Evolutionary conservation across 768 basidiomycete species (phyloP).

Genomic region (Lentinula sp.): DNA sequence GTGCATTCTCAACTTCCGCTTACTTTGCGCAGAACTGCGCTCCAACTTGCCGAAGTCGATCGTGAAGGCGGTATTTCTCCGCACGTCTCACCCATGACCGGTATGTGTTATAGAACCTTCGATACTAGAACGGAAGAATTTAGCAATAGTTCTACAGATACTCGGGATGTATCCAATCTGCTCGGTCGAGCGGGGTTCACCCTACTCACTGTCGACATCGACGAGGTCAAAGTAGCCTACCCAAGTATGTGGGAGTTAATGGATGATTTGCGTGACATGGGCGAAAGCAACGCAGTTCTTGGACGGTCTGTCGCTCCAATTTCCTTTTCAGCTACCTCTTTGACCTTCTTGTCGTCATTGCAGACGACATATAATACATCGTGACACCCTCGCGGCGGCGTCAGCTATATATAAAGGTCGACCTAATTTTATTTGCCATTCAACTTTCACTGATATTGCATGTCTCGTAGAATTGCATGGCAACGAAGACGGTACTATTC

Average conservation of each 20-base stretch:
- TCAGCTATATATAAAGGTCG: constrained; percentile 90
- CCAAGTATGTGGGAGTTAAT: constrained; percentile 96
- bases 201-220: constrained; percentile 89
- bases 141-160: constrained; percentile 47
- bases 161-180: constrained; percentile 88
- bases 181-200: constrained; percentile 91
- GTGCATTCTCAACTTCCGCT: not conserved
- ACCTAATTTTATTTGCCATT: constrained; percentile 3
- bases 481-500: constrained; percentile 73
- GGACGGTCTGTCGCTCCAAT: constrained; percentile 50
- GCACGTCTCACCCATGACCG: constrained; percentile 95
- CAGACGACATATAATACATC: constrained; percentile 58
- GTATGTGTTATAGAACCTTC: constrained; percentile 34
- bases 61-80: constrained; percentile 97
- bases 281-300: constrained; percentile 88
- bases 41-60: constrained; percentile 92
- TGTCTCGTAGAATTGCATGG: constrained; percentile 68
- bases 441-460: not conserved
- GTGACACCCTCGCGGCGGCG: constrained; percentile 87
- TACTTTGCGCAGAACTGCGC: constrained; percentile 58
- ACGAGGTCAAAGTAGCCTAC: constrained; percentile 87
- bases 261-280: constrained; percentile 94
- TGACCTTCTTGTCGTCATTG: constrained; percentile 25
- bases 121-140: not conserved
- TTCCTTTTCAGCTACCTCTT: constrained; percentile 20